Conservation (phyloP, 495 filamentous ascomycete species). For the Cryomyces antarcticus region DNA sequence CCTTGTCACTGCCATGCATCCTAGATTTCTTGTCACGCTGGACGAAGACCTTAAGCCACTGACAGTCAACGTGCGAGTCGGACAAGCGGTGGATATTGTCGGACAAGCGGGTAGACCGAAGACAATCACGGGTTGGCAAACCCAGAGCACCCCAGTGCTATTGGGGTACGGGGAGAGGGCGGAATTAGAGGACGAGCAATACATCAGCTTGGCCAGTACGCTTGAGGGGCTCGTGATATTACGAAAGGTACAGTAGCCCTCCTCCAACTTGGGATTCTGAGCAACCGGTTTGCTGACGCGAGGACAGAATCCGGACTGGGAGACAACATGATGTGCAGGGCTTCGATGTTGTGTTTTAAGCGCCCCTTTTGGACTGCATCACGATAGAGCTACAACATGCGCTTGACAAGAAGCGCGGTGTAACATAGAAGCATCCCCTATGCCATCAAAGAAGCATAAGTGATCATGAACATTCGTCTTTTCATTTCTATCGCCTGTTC, state of each 20-base stretch:
- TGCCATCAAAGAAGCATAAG: background rate
- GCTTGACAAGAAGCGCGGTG: background rate
- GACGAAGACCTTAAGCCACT: constrained; percentile 87
- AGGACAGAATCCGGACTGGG: constrained; percentile 17
- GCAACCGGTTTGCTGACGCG: too few species aligned
- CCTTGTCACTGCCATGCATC: constrained; percentile 92
- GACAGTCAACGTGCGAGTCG: constrained; percentile 88
- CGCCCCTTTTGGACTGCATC: background rate
- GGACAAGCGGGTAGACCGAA: constrained; percentile 92
- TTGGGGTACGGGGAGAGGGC: constrained; percentile 84
- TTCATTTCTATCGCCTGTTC: too few species aligned
- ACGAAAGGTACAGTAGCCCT: constrained; percentile 54
- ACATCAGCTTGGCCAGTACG: constrained; percentile 71
- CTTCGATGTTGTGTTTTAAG: background rate
- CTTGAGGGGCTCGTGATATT: constrained; percentile 91
- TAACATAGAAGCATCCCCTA: background rate
- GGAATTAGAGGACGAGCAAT: constrained; percentile 94
- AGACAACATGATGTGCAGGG: background rate
- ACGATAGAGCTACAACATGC: too few species aligned
- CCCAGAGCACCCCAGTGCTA: constrained; percentile 90
- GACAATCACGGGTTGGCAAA: constrained; percentile 99
- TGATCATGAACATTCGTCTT: too few species aligned
- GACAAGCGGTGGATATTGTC: constrained; percentile 95
- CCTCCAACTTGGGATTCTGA: background rate
- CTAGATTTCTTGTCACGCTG: constrained; percentile 84